Percentiles rank a stretch among this genome's conserved stretches.
These are phyloP conservation scores for Blastobotrys buckinghamii DNA, from an alignment of 1,139 yeast genomes.

Conservation along the genomic window DNA sequence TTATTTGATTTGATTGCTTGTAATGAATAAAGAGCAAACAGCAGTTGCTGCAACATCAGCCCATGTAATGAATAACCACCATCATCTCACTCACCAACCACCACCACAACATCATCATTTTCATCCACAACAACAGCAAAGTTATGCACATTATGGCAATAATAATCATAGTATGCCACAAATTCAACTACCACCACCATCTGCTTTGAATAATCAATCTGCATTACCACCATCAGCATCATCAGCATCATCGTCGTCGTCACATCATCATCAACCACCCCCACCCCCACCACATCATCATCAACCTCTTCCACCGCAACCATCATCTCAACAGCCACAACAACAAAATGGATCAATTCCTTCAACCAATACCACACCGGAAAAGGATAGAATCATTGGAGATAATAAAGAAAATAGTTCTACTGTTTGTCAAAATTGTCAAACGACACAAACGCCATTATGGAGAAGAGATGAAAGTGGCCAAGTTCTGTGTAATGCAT, in stretches of 20 bases:
- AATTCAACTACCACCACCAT: background rate
- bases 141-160: too few species aligned
- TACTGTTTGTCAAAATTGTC: conserved; percentile 83
- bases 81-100: background rate
- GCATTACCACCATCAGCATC: background rate
- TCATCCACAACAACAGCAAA: too few species aligned
- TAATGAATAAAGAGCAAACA: background rate
- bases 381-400: background rate
- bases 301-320: background rate
- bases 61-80: background rate
- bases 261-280: background rate
- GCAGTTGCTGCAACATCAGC: background rate
- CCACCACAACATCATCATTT: background rate
- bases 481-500: conserved; percentile 87
- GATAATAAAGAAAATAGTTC: conserved; percentile 3
- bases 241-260: background rate
- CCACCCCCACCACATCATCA: background rate
- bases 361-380: background rate
- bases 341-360: background rate
- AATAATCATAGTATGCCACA: too few species aligned
- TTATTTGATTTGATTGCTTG: too few species aligned
- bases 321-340: background rate
- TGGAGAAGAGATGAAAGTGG: conserved; percentile 96
- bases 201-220: background rate
- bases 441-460: conserved; percentile 85